Evolutionary conservation across 371 early-diverging fungal genomes (phyloP).

Genomic region (Funneliformis caledonium): DNA sequence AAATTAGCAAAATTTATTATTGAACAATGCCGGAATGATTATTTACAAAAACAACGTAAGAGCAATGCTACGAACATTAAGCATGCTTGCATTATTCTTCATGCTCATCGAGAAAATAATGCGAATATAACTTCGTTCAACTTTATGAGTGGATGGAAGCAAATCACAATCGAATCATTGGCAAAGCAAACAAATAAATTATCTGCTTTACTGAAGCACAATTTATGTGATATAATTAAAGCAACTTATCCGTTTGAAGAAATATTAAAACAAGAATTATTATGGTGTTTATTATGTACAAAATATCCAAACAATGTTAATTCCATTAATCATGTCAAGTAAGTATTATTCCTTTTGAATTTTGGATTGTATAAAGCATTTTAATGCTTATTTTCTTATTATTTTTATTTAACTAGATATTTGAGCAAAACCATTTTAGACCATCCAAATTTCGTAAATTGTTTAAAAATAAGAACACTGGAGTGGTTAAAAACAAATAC

Average conservation of each 20-base stretch:
- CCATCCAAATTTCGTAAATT: constrained; percentile 7
- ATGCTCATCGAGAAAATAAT: constrained; percentile 27
- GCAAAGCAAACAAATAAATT: constrained; percentile 8
- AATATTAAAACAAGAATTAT: constrained; percentile 37
- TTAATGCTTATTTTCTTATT: too few species aligned
- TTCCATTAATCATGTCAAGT: too few species aligned
- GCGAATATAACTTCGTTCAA: constrained; percentile 9
- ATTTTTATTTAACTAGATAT: not conserved
- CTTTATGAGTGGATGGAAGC: constrained; percentile 40
- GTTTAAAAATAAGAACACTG: constrained; percentile 13
- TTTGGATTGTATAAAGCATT: too few species aligned
- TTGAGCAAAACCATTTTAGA: constrained; percentile 26
- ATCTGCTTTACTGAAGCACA: constrained; percentile 13
- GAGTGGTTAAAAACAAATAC: not conserved
- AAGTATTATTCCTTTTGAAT: too few species aligned
- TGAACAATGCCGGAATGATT: constrained; percentile 22
- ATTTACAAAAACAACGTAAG: not conserved
- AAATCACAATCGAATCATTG: constrained; percentile 8
- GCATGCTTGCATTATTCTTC: constrained; percentile 40
- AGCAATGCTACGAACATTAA: not conserved
- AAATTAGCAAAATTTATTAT: constrained; percentile 40
- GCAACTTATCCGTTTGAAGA: constrained; percentile 35
- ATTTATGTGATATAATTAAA: constrained; percentile 23
- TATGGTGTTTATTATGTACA: constrained; percentile 40
- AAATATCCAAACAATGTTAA: constrained; percentile 25